These are phyloP conservation scores for Cercophora sp. DNA, from an alignment of 495 filamentous ascomycete species.

Conservation along the genomic window DNA sequence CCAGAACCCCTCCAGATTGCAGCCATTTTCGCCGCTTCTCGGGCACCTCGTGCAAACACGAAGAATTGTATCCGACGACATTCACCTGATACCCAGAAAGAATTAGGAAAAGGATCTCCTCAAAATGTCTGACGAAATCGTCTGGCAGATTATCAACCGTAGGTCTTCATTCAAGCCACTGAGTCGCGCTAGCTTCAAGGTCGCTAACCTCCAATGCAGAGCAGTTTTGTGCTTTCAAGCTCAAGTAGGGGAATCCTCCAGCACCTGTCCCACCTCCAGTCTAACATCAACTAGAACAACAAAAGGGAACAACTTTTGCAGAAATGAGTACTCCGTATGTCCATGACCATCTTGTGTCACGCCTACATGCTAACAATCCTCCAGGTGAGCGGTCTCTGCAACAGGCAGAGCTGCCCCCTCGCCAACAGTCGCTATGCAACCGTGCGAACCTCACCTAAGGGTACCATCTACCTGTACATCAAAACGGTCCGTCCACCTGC, in stretches of 20 bases:
- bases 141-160: conserved; percentile 61
- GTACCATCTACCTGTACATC: conserved; percentile 91
- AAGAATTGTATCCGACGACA: too few relatives aligned
- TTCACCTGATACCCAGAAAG: too few relatives aligned
- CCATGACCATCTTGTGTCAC: neutral
- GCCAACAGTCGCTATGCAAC: conserved; percentile 96
- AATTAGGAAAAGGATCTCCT: too few relatives aligned
- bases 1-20: conserved; percentile 5
- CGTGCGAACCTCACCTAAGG: conserved; percentile 74
- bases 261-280: conserved; percentile 24
- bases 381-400: conserved; percentile 86
- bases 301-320: conserved; percentile 92
- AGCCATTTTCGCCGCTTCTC: neutral
- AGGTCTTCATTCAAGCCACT: conserved; percentile 4
- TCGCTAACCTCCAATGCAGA: conserved; percentile 36
- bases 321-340: conserved; percentile 62
- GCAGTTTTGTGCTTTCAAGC: conserved; percentile 94
- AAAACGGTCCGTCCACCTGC: conserved; percentile 75
- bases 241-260: conserved; percentile 59
- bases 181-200: neutral
- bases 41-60: too few relatives aligned
- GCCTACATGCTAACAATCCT: conserved; percentile 3
- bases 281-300: conserved; percentile 58
- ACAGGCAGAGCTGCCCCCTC: conserved; percentile 88
- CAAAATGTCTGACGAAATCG: conserved; percentile 91